Evolutionary conservation across 2,329 filamentous ascomycete species (phyloP).

Genomic region (Ophiobolus disseminans): DNA sequence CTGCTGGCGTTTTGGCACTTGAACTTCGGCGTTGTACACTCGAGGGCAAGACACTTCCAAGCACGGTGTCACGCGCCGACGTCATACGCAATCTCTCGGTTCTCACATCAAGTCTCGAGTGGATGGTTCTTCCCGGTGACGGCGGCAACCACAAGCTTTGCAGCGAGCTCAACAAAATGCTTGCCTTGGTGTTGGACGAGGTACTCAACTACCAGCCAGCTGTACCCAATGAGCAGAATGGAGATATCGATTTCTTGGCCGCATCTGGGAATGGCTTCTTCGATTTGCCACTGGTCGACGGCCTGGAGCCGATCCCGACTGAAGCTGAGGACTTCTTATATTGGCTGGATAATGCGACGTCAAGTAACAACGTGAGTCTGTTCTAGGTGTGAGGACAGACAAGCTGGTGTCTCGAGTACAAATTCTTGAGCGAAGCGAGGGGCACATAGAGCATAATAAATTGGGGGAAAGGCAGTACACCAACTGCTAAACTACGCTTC

Average conservation of each 20-base stretch:
- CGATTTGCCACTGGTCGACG: constrained; percentile 44
- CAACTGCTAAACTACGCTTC: too few relatives aligned
- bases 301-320: constrained; percentile 47
- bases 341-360: constrained; percentile 48
- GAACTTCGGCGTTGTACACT: constrained; percentile 45
- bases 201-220: constrained; percentile 46
- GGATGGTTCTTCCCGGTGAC: constrained; percentile 43
- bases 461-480: too few relatives aligned
- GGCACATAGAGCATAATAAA: too few relatives aligned
- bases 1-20: constrained; percentile 43
- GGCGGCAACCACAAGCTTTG: constrained; percentile 47
- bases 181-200: constrained; percentile 43
- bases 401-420: too few relatives aligned
- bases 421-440: too few relatives aligned
- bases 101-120: constrained; percentile 44
- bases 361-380: constrained; percentile 38
- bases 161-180: constrained; percentile 47
- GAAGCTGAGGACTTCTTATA: constrained; percentile 45
- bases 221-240: constrained; percentile 16
- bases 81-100: constrained; percentile 47
- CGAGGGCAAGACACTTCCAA: constrained; percentile 38
- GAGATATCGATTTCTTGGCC: constrained; percentile 12
- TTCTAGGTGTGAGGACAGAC: too few relatives aligned
- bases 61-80: constrained; percentile 42
- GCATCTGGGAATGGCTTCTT: constrained; percentile 38